Evolutionary conservation across 192 early-diverging fungal species (phyloP), one percentile per base, ranked within the genome.

Genomic region (Obelidium mucronatum): DNA sequence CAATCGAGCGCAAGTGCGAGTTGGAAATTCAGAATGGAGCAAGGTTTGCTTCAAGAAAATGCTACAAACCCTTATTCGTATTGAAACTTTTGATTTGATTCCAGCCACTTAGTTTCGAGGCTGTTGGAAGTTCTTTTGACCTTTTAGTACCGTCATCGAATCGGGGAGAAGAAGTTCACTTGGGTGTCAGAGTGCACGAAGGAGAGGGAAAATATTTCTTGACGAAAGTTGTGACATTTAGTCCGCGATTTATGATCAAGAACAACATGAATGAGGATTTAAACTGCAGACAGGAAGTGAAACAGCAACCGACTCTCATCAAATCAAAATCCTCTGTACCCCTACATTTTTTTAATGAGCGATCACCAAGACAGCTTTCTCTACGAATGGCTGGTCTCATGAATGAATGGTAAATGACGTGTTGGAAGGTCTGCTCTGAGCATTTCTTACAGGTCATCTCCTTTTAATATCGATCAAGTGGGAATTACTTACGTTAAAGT

Each of bases 81-180:
- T n/a, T n/a, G n/a, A n/a, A n/a, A n/a, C 34, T 37, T 75, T 30
- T 40, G 42, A 34, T 58, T 67, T 67, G 40, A 28, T 81, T 79
- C 52, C 80, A 90, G 72, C 94, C 93, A 1, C 78, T 97, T 53
- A 98, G 96, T 82, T 98, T 99, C 78, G 97, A 99, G 74, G 95
- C 96, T 1, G 92, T 97, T 59, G 96, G 96, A 11, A 95, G 92
- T 69, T 86, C 91, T 8, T 89, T 92, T 68, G 94, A 94, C 59
- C 85, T 97, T 1, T 79, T 86, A 17, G 84, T 99, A 31, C 90
- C 90, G 28, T 85, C 87, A 2, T 31, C 73, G 40, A 81, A 80
- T 36, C 63, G 71, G 2, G 74, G 80, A 0, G 84, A 89, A 36
- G 92, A 93, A 52, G 83, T 90, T 26, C 93, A 96, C 64, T 44